phyloP scores from a whole-genome alignment of 2,329 filamentous ascomycete species.

The Fusarium sp. region DNA sequence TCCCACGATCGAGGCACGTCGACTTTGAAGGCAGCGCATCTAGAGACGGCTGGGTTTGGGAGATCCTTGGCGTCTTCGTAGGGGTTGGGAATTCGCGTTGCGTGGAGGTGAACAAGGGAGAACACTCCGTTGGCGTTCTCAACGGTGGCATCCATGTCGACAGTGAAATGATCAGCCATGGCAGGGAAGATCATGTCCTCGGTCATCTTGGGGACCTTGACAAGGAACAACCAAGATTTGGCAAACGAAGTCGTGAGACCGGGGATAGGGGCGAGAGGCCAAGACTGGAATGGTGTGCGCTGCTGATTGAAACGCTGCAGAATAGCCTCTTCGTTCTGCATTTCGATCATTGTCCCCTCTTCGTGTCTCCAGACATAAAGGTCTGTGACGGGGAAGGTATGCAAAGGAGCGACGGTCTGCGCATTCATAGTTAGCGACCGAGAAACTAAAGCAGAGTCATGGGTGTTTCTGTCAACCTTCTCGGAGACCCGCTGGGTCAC shows the following conservation, averaged over 20 bases:
- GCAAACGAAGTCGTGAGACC: constrained; percentile 45
- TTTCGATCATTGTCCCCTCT: constrained; percentile 50
- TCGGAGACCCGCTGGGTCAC: neutral
- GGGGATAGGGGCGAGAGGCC: constrained; percentile 49
- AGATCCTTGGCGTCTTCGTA: constrained; percentile 41
- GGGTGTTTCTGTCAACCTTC: neutral
- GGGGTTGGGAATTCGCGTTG: constrained; percentile 47
- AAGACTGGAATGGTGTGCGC: constrained; percentile 36
- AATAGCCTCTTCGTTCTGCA: constrained; percentile 46
- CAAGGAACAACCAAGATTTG: constrained; percentile 50
- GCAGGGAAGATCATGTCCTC: constrained; percentile 43
- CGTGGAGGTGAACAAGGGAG: constrained; percentile 42
- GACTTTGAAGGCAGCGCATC: constrained; percentile 50
- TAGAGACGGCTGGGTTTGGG: constrained; percentile 15
- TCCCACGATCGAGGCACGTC: constrained; percentile 49
- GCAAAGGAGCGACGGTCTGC: constrained; percentile 16
- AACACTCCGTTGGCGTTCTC: constrained; percentile 33
- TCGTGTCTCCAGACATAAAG: constrained; percentile 47
- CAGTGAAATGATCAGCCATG: constrained; percentile 43
- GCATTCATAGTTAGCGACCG: constrained; percentile 12
- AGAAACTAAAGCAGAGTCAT: neutral
- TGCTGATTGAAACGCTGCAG: constrained; percentile 45
- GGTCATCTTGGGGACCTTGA: constrained; percentile 36
- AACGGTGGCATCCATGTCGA: constrained; percentile 44
- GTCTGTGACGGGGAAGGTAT: constrained; percentile 38